Evolutionary conservation across 2,329 filamentous ascomycete species (phyloP).

Genomic region (Hypoxylon sp.): DNA sequence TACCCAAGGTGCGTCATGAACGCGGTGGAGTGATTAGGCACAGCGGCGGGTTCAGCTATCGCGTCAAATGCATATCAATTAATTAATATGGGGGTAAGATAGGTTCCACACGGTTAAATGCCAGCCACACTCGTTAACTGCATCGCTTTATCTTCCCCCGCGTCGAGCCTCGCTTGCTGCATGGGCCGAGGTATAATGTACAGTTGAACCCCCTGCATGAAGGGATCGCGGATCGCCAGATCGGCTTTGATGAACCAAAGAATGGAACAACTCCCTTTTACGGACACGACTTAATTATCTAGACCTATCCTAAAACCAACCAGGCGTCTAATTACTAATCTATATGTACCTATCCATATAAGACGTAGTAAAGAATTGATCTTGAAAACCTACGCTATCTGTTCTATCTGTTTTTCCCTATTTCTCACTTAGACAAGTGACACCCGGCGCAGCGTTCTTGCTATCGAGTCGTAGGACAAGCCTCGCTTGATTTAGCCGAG

Average conservation of each 20-base stretch:
- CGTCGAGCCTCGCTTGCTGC: constrained; percentile 14
- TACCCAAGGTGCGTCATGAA: constrained; percentile 26
- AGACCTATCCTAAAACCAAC: not conserved
- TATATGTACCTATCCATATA: not conserved
- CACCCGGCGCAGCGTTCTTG: constrained; percentile 15
- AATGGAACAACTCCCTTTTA: constrained; percentile 6
- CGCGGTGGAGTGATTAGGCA: constrained; percentile 19
- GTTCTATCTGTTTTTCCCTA: not conserved
- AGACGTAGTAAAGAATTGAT: not conserved
- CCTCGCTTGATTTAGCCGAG: constrained; percentile 19
- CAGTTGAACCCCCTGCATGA: constrained; percentile 13
- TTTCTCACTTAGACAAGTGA: constrained; percentile 7
- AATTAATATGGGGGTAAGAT: constrained; percentile 21
- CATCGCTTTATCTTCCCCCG: constrained; percentile 29
- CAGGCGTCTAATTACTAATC: not conserved
- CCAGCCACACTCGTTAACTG: constrained; percentile 25
- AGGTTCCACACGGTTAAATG: no score
- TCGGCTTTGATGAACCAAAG: constrained; percentile 25
- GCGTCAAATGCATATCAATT: constrained; percentile 51
- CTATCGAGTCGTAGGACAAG: constrained; percentile 6
- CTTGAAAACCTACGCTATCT: no score
- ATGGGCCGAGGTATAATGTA: constrained; percentile 32
- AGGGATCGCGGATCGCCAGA: constrained; percentile 7
- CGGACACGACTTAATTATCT: not conserved
- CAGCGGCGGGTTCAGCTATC: constrained; percentile 33